Evolutionary conservation across 208 protist genomes (phyloP).

Genomic region (Acanthamoeba triangularis): DNA sequence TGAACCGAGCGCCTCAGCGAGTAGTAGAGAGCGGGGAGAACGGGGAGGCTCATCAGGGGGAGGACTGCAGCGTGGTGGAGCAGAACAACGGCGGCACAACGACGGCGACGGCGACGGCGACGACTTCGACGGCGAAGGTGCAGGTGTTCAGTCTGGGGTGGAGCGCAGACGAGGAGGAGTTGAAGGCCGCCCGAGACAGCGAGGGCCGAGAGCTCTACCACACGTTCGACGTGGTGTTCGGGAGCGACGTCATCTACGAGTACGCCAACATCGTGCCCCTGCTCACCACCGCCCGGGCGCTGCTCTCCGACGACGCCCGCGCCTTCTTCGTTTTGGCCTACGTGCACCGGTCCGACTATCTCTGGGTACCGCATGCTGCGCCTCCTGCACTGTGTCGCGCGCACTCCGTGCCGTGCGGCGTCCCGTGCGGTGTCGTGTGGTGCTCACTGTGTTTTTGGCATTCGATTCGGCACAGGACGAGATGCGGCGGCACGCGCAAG

Average conservation of each 20-base stretch:
- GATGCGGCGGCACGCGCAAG: neutral
- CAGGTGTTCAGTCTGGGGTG: neutral
- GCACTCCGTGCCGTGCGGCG: too few relatives aligned
- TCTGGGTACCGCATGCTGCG: neutral
- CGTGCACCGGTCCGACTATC: conserved; percentile 26
- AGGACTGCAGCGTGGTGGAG: neutral
- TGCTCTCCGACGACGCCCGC: neutral
- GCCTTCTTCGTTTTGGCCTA: conserved; percentile 33
- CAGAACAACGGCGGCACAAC: neutral
- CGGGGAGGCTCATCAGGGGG: neutral
- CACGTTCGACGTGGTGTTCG: conserved; percentile 28
- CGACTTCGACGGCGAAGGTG: too few relatives aligned
- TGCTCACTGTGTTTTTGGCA: neutral
- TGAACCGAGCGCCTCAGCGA: neutral
- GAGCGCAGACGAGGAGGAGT: conserved; percentile 8
- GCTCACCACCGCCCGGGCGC: neutral
- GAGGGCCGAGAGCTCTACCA: neutral
- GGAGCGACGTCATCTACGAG: conserved; percentile 51
- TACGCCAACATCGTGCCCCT: conserved; percentile 39
- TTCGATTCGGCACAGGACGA: neutral
- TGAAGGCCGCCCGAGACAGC: neutral
- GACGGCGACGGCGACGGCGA: neutral
- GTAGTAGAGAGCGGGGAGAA: neutral
- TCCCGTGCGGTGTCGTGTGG: too few relatives aligned
- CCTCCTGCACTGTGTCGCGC: neutral